Evolutionary conservation across 208 protist genomes (phyloP), one percentile per base, ranked within the genome.

Genomic region (Leishmania mexicana): DNA sequence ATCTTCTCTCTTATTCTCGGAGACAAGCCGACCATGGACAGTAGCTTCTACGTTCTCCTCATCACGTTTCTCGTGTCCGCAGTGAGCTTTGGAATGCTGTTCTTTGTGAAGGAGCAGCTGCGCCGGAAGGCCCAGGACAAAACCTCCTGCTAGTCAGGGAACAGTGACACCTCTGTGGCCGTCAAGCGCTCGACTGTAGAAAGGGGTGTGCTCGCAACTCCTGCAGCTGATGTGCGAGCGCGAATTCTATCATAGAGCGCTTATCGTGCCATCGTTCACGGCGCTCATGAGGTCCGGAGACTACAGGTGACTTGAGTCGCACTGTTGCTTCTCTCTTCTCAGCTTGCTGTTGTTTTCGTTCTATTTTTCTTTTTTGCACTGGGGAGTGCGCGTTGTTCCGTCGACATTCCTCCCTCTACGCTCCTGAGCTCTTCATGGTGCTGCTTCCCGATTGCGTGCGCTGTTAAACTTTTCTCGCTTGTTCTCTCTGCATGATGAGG

Each of bases 1-100:
- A 81, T 89, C n/a, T 91, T 89, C 73, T 88, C 85, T 49, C 40
- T 91, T n/a, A 82, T 89, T 13, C 80, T 91, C 17, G 85, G 85
- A 24, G 85, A 89, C 49, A 74, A 67, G 4, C 88, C 85, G 6
- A 88, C 85, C 0, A 51, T 38, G 7, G 62, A 87, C 47, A 82
- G 54, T 35, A 78, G 62, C 58, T 86, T 91, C 70, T 83, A 81
- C 45, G 82, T 85, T 65, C 2, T 89, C 6, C 28, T 90, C 13
- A 73, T 92, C 31, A 81, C 85, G 15, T 19, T 88, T n/a, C 57
- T 81, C 35, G 65, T 79, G 19, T 79, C 60, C 19, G 81, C 68
- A 2, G 8, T 84, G 6, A 73, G 81, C 71, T 11, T 82, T 6
- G 71, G 77, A 5, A 75, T 79, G 1, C 71, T 92, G 21, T 42